Base-by-base conservation (phyloP, 176 grass and related monocot genomes). In the Carex cristatella region DNA sequence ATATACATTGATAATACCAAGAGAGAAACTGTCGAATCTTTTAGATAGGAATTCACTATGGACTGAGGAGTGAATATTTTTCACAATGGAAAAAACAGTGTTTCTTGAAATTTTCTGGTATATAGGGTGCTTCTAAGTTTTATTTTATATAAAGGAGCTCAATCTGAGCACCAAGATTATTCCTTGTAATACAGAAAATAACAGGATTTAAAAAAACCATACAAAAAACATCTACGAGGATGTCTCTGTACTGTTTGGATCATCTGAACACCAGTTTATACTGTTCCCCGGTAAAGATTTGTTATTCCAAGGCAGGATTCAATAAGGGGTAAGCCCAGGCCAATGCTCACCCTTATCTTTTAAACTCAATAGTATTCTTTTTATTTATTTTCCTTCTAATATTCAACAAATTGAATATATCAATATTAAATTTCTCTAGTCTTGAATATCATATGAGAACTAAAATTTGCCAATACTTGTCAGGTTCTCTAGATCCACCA, bases 371-470 rank as follows among this genome's bases (percentile, higher is more conserved):
- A 42, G 10, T 65, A 65, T 32, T 32, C 0, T 65, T 65, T 65
- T 65, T n/a, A n/a, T n/a, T 44, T 70, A 4, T 51, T 51, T 51
- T 40, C 3, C 38, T 40, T 51, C 48, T 51, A 11, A 67, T 15
- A 44, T n/a, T 19, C 13, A 70, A 42, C 75, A 65, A 79, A 38
- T 10, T 64, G 3, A 73, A 16, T 32, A 67, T 92, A 92, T 90
- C 89, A 88, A 98, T 91, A n/a, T 93, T 32, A 81, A 93, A 91
- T 79, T 86, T 90, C 58, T 70, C 70, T 82, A 98, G 92, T 57
- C 92, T 70, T 40, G 90, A 59, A 90, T 93, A 84, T 92, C 92
- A 89, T 83, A 71, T 79, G 42, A 44, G 65, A 55, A 69, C 15
- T 3, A 35, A 67, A 15, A 40, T 40, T 14, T 37, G 13, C 65